Percentiles rank a stretch among this genome's conserved stretches.
phyloP scores from a whole-genome alignment of 1,284 basidiomycete species.

The Chalciporus sp. region DNA sequence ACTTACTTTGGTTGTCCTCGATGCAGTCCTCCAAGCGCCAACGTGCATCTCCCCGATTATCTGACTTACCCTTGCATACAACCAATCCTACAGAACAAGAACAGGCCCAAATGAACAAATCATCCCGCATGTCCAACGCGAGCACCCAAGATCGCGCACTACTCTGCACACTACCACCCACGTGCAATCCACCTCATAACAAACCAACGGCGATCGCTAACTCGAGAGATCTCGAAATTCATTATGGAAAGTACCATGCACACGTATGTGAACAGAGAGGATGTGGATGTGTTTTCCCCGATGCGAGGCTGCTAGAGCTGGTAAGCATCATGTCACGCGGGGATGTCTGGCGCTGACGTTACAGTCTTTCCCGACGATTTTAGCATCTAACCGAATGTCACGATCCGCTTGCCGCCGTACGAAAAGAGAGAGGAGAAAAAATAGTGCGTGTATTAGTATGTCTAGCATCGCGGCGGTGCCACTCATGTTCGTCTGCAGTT shows the following conservation, averaged over 20 bases:
- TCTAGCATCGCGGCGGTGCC: neutral
- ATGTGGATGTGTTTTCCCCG: constrained; percentile 87
- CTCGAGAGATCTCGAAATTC: constrained; percentile 71
- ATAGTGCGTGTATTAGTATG: constrained; percentile 59
- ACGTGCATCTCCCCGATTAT: constrained; percentile 29
- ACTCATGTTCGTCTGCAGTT: constrained; percentile 54
- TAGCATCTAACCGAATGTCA: constrained; percentile 90
- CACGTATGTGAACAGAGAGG: constrained; percentile 72
- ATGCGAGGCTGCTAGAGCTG: constrained; percentile 73
- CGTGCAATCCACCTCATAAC: constrained; percentile 64
- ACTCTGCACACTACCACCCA: constrained; percentile 79
- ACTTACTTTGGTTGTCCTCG: neutral
- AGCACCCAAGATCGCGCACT: constrained; percentile 38
- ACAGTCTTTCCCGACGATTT: constrained; percentile 3
- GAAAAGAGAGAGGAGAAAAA: constrained; percentile 83
- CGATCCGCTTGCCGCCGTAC: constrained; percentile 74
- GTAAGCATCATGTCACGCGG: constrained; percentile 47
- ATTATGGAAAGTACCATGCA: constrained; percentile 82
- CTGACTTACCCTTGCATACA: constrained; percentile 20
- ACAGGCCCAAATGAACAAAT: constrained; percentile 27
- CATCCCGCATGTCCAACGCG: constrained; percentile 22
- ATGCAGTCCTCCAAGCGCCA: constrained; percentile 33
- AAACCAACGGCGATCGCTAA: constrained; percentile 60
- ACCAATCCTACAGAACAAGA: constrained; percentile 16
- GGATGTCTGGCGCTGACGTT: constrained; percentile 2